Evolutionary conservation across 2,329 filamentous ascomycete genomes (phyloP), one percentile per base, ranked within the genome.

Genomic region (Trichoderma atroviride): DNA sequence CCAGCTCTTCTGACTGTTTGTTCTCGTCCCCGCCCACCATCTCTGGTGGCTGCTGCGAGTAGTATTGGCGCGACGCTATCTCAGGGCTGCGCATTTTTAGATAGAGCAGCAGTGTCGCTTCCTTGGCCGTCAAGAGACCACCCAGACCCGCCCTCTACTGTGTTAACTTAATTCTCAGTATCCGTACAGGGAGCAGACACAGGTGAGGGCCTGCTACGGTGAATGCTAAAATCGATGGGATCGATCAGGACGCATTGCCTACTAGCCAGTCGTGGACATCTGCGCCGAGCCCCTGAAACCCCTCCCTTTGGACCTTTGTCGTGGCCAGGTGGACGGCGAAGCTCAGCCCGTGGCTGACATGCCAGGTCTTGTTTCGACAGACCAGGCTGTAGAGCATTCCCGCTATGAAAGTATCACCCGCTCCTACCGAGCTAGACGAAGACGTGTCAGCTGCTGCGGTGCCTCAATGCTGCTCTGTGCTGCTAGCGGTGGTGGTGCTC

Each of bases 401-500:
- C 40, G 91, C 91, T 72, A 91, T 87, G 75, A 93, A 93, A 0
- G 91, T 92, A 75, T 93, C 91, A 73, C 91, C 91, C 55, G 91
- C 91, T 67, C 91, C 91, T 71, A 93, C 86, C 6, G 90, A 85
- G 76, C 91, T 92, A 76, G 31, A 40, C 40, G 50, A 40, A 57
- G 47, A 68, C 37, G 37, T 62, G 69, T 70, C 57, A 70, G 69
- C 57, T 69, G 59, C 58, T 62, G 57, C 50, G 43, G 55, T 58
- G 40, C 40, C 37, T 69, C 57, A 31, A 74, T 37, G 43, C 37
- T 24, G 47, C 29, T 65, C 53, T 33, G 53, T 68, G 50, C 31
- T 68, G 19, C 19, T 43, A 43, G 40, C 13, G 16, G 37, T 19
- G 16, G 40, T 43, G 40, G 40, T n/a, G 40, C 50, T 40, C 19